Conservation (phyloP, 176 grass and related monocot genomes). For the Hsuehochloa calcarea region DNA sequence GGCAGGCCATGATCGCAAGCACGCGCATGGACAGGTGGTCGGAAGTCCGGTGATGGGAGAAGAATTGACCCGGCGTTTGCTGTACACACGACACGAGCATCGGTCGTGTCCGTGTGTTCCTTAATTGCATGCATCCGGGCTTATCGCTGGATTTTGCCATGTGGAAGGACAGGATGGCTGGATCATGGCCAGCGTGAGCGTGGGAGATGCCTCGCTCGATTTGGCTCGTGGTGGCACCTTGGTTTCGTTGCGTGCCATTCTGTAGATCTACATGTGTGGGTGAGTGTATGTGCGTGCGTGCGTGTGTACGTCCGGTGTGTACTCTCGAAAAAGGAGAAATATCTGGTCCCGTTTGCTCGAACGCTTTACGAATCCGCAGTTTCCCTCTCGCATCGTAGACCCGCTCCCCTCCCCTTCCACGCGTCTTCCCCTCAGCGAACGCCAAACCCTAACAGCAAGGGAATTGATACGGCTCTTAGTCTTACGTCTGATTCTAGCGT, state of each 20-base stretch:
- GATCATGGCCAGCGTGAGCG: not conserved
- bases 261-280: too few species aligned
- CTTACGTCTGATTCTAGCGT: too few species aligned
- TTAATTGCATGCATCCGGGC: not conserved
- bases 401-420: too few species aligned
- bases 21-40: slow-evolving; percentile 55
- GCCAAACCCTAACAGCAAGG: too few species aligned
- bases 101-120: not conserved
- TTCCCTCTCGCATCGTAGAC: too few species aligned
- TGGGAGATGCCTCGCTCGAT: not conserved
- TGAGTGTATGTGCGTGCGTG: too few species aligned
- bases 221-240: not conserved
- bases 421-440: too few species aligned
- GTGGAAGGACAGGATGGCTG: not conserved
- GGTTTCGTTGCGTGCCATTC: not conserved
- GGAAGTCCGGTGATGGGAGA: slow-evolving; percentile 21
- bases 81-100: not conserved
- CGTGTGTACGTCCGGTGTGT: too few species aligned
- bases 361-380: too few species aligned
- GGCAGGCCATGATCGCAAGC: slow-evolving; percentile 66
- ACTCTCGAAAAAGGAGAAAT: too few species aligned
- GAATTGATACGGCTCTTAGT: too few species aligned
- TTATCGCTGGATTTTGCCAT: not conserved
- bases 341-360: too few species aligned
- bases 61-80: not conserved